Base-by-base conservation (phyloP, 1,284 basidiomycete genomes). In the Lentinula novae-zelandiae region DNA sequence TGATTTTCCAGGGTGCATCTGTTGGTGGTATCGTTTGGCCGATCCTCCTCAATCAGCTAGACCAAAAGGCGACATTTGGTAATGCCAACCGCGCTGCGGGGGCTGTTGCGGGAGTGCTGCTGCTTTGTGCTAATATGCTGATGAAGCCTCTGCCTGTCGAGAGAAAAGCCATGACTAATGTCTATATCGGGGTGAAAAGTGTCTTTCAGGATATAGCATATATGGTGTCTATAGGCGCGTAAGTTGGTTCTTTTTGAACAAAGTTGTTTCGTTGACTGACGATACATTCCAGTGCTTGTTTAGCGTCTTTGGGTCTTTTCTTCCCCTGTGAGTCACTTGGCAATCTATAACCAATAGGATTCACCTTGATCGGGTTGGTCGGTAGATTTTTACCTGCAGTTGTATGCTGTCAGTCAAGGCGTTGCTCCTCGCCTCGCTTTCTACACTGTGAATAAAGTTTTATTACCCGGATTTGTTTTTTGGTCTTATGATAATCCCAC, bases 331-430 rank as follows among this genome's bases (percentile, higher is more conserved):
- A 65, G 76, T 65, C 31, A 34, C 53, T 34, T 44, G 56, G 44
- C 2, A 12, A 38, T 8, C 51, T 54, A n/a, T 53, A 12, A 42
- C 40, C 9, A 31, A 50, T 62, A 52, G 31, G 50, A 27, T 27
- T 27, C 58, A 57, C 36, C 39, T 42, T 17, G 20, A 31, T 39
- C 3, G 27, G 27, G 27, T 27, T 4, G 27, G 27, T 27, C 27
- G 27, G 22, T 66, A 82, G 79, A 80, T 66, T 84, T 84, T 68
- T 84, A 84, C 68, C 71, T 84, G 4, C 82, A 85, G 69, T 71
- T 84, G 0, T 83, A 78, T 61, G 76, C 82, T 5, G 67, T 77
- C 7, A 69, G 75, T 57, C 74, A 80, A 59, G 76, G 76, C 5
- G 73, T 83, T 46, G 65, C 70, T 53, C 63, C 72, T 33, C 69